phyloP scores from a whole-genome alignment of 192 early-diverging fungal species.

The Umbelopsis ramanniana region DNA sequence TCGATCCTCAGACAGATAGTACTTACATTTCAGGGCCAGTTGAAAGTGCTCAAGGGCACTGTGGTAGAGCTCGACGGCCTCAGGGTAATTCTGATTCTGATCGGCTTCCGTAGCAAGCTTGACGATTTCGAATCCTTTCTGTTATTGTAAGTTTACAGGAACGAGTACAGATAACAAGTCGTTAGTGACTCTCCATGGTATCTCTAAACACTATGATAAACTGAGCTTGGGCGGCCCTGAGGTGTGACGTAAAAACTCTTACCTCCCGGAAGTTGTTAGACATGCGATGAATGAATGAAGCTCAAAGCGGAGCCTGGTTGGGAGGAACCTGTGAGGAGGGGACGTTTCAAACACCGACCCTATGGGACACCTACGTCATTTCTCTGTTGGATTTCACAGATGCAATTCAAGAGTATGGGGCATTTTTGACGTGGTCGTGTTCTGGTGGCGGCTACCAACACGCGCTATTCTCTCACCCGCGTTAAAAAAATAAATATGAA shows the following conservation, averaged over 20 bases:
- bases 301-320: constrained; percentile 16
- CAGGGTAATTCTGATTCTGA: constrained; percentile 84
- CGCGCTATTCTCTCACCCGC: too few species aligned
- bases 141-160: neutral
- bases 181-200: neutral
- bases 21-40: constrained; percentile 91
- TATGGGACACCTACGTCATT: constrained; percentile 9
- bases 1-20: neutral
- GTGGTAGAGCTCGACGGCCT: constrained; percentile 88
- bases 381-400: neutral
- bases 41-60: constrained; percentile 94
- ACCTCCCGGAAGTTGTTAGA: constrained; percentile 24
- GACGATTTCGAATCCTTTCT: constrained; percentile 93
- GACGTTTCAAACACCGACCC: neutral
- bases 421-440: too few species aligned
- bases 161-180: neutral
- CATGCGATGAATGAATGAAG: constrained; percentile 23
- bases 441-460: too few species aligned
- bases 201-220: too few species aligned
- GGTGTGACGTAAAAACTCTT: neutral
- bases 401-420: neutral
- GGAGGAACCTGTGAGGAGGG: constrained; percentile 3
- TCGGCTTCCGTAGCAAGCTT: constrained; percentile 95
- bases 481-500: too few species aligned
- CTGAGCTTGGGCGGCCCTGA: neutral